phyloP scores from a whole-genome alignment of 2,329 filamentous ascomycete genomes.

The Alternaria consortialis region DNA sequence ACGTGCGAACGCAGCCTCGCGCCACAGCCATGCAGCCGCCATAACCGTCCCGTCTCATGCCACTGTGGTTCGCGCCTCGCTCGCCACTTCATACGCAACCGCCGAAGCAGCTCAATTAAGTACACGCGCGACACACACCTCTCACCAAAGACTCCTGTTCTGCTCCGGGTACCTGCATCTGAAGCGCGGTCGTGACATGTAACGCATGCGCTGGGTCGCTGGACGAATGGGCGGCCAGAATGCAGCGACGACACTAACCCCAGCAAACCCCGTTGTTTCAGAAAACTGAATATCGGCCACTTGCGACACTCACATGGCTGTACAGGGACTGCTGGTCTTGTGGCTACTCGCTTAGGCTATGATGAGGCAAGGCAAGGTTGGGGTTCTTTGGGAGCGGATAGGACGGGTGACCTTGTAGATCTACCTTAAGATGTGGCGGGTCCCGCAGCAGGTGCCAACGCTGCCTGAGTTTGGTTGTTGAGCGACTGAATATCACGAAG shows the following conservation, averaged over 20 bases:
- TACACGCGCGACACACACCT: slow-evolving; percentile 16
- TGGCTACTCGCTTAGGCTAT: slow-evolving; percentile 1
- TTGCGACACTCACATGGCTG: slow-evolving; percentile 26
- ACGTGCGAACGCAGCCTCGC: slow-evolving; percentile 14
- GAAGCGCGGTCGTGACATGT: slow-evolving; percentile 35
- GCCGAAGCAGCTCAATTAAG: slow-evolving; percentile 13
- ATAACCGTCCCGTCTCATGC: slow-evolving; percentile 1
- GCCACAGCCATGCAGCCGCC: slow-evolving; percentile 5
- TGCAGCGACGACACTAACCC: slow-evolving; percentile 14
- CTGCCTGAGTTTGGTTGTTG: slow-evolving; percentile 32
- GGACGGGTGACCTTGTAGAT: slow-evolving; percentile 30
- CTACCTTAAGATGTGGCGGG: slow-evolving; percentile 32
- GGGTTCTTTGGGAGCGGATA: neutral
- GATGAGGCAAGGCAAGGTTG: neutral
- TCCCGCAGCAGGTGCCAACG: slow-evolving; percentile 9
- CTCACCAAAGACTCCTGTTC: slow-evolving; percentile 22
- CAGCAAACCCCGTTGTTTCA: slow-evolving; percentile 32
- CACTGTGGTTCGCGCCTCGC: neutral
- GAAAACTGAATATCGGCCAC: slow-evolving; percentile 22
- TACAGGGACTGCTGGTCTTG: slow-evolving; percentile 23
- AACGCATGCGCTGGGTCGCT: slow-evolving; percentile 8
- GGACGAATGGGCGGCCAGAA: slow-evolving; percentile 26
- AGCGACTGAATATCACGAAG: slow-evolving; percentile 38
- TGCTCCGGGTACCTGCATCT: slow-evolving; percentile 24
- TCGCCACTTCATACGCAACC: slow-evolving; percentile 14